Evolutionary conservation across 2,329 filamentous ascomycete species (phyloP).

Genomic region (Exophiala mesophila): DNA sequence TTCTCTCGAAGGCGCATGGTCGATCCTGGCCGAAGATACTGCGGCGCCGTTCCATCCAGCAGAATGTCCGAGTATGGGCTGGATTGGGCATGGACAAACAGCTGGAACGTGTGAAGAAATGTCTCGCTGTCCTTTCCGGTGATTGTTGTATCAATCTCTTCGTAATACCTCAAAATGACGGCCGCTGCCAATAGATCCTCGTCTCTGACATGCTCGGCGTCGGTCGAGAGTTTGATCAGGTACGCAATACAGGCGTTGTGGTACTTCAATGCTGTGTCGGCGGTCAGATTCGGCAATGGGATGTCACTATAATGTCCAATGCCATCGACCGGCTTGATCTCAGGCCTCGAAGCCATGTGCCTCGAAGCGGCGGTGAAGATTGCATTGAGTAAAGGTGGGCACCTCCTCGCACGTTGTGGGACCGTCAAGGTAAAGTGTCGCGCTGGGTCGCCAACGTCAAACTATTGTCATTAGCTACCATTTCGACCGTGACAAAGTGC

Average conservation of each 20-base stretch:
- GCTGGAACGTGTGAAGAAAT: conserved; percentile 21
- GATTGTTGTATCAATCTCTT: conserved; percentile 48
- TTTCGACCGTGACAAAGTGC: background rate
- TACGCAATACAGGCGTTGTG: conserved; percentile 29
- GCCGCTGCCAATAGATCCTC: conserved; percentile 52
- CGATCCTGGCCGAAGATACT: conserved; percentile 16
- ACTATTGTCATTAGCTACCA: conserved; percentile 8
- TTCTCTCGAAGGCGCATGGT: conserved; percentile 11
- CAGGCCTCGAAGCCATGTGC: conserved; percentile 19
- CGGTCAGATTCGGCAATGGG: conserved; percentile 21
- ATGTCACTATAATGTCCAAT: conserved; percentile 20
- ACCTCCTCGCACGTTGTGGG: conserved; percentile 23
- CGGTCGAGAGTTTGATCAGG: conserved; percentile 29
- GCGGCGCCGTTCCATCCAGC: conserved; percentile 9
- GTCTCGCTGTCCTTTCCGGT: conserved; percentile 38
- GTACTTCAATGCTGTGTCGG: conserved; percentile 27
- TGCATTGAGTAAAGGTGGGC: conserved; percentile 26
- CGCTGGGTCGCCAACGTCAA: conserved; percentile 26
- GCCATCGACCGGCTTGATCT: conserved; percentile 15
- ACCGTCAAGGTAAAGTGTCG: conserved; percentile 23
- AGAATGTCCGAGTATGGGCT: conserved; percentile 18
- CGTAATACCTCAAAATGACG: conserved; percentile 54
- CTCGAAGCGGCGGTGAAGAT: conserved; percentile 25
- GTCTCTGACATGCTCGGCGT: conserved; percentile 40
- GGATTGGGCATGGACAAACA: conserved; percentile 24